Percentiles rank a stretch among this genome's conserved stretches.
Evolutionary conservation across 176 grass and related monocot genomes (phyloP).

Genomic region (Rhynchospora breviuscula): DNA sequence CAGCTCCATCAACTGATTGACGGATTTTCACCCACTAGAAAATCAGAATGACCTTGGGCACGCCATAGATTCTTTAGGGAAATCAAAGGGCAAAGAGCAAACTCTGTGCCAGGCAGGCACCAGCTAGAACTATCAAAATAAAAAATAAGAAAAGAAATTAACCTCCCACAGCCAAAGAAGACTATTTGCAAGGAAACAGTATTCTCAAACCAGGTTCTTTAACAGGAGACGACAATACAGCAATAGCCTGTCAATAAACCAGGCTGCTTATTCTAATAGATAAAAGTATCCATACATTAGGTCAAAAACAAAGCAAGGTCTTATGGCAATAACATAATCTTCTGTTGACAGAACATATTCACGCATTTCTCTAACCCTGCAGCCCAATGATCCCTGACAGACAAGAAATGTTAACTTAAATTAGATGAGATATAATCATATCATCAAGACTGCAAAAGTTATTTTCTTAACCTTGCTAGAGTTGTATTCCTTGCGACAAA

Average conservation of each 20-base stretch:
- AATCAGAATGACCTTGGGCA: not conserved
- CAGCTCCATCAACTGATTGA: too few relatives aligned
- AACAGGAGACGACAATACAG: conserved; percentile 21
- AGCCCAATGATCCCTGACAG: conserved; percentile 71
- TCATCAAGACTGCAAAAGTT: not conserved
- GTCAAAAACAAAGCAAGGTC: not conserved
- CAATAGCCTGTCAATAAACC: conserved; percentile 27
- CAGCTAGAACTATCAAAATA: not conserved
- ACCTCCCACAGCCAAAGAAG: not conserved
- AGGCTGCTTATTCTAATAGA: not conserved
- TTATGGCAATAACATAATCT: not conserved
- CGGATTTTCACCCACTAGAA: not conserved
- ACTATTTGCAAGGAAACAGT: not conserved
- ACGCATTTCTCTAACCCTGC: conserved; percentile 45
- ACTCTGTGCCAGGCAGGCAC: not conserved
- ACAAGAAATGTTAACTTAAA: not conserved
- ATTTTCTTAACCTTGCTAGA: too few relatives aligned
- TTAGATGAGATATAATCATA: not conserved
- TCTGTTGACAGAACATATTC: not conserved
- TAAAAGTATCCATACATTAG: not conserved
- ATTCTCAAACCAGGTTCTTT: conserved; percentile 13
- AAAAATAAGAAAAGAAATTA: not conserved
- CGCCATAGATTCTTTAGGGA: not conserved
- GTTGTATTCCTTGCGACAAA: not conserved
- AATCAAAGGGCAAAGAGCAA: not conserved